Conservation (phyloP, 257 asterid species). For the Solanum tarijense region DNA sequence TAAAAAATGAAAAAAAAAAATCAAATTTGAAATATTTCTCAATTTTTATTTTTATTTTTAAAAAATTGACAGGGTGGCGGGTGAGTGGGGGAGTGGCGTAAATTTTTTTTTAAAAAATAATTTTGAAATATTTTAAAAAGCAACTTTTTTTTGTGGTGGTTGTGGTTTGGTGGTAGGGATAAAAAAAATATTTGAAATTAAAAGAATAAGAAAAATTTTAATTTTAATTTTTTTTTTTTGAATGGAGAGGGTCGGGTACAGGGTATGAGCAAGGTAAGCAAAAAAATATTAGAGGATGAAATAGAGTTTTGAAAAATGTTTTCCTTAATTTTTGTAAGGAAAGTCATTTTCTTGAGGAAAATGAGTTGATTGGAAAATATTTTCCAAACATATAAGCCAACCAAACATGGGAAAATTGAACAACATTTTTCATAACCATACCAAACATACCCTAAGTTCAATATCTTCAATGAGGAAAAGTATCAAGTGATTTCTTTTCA, state of each 20-base stretch:
- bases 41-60: too few relatives aligned
- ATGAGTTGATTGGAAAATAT: neutral
- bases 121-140: too few relatives aligned
- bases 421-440: too few relatives aligned
- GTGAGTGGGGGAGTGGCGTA: neutral
- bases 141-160: too few relatives aligned
- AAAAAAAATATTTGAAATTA: too few relatives aligned
- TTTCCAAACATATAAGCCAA: neutral
- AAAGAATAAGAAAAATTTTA: neutral
- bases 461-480: neutral
- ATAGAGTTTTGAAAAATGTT: too few relatives aligned
- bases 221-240: too few relatives aligned
- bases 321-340: too few relatives aligned
- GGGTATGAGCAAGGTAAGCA: neutral
- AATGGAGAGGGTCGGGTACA: neutral
- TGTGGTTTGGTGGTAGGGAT: neutral
- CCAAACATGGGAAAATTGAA: neutral
- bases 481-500: neutral
- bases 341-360: neutral
- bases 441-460: neutral
- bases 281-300: too few relatives aligned
- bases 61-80: neutral
- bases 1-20: too few relatives aligned
- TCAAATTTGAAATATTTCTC: too few relatives aligned
- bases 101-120: too few relatives aligned